Percentiles rank a stretch among this genome's conserved stretches.
Evolutionary conservation across 768 basidiomycete genomes (phyloP).

Genomic region (Lyophyllum semitale): DNA sequence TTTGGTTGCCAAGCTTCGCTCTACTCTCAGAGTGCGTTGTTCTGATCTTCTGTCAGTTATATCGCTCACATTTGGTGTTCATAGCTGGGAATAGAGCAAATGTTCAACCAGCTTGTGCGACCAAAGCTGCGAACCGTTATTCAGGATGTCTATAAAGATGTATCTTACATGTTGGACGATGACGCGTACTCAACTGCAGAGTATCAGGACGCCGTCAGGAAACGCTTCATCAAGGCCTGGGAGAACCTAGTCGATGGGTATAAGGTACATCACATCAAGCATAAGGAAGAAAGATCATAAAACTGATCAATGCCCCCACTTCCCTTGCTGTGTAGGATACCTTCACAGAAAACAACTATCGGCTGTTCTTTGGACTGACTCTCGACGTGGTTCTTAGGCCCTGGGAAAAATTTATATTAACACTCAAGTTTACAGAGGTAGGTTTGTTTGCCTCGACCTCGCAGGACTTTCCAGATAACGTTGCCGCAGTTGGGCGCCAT

Average conservation of each 20-base stretch:
- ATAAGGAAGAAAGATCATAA: not conserved
- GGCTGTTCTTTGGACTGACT: slow-evolving; percentile 80
- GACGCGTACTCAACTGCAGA: slow-evolving; percentile 83
- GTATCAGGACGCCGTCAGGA: slow-evolving; percentile 82
- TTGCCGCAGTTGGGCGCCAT: slow-evolving; percentile 83
- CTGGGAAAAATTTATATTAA: slow-evolving; percentile 88
- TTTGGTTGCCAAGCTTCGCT: slow-evolving; percentile 66
- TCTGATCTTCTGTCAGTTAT: not conserved
- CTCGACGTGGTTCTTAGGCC: slow-evolving; percentile 90
- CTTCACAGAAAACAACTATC: slow-evolving; percentile 88
- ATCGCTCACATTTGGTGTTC: not conserved
- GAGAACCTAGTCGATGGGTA: slow-evolving; percentile 84
- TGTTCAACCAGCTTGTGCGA: slow-evolving; percentile 93
- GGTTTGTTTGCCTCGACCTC: slow-evolving; percentile 15
- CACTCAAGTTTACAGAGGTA: slow-evolving; percentile 88
- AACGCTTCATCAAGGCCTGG: slow-evolving; percentile 90
- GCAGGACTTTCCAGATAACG: not conserved
- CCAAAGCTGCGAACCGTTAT: slow-evolving; percentile 85
- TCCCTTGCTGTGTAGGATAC: slow-evolving; percentile 55
- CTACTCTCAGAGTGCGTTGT: slow-evolving; percentile 65
- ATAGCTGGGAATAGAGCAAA: slow-evolving; percentile 85
- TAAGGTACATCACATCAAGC: slow-evolving; percentile 52
- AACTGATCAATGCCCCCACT: not conserved
- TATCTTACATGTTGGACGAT: slow-evolving; percentile 88
- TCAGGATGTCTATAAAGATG: slow-evolving; percentile 87